These are phyloP conservation scores for Stagonosporopsis cucurbitacearum DNA, from an alignment of 2,329 filamentous ascomycete species.

Conservation along the genomic window DNA sequence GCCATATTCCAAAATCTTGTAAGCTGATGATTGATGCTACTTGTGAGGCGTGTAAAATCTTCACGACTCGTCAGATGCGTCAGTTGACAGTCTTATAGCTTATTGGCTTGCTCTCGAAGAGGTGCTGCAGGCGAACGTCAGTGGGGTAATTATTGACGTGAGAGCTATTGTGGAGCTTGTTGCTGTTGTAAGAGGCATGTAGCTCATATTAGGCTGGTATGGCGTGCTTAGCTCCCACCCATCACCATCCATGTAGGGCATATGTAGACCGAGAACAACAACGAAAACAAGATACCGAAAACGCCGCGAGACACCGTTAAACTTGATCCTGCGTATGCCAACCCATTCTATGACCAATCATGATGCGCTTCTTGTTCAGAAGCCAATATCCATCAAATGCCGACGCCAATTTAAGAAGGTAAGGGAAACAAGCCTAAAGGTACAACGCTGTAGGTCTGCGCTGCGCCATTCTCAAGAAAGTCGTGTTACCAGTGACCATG, in stretches of 20 bases:
- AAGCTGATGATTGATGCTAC: too few relatives aligned
- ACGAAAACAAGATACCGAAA: background rate
- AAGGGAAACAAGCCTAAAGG: background rate
- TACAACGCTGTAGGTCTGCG: constrained; percentile 18
- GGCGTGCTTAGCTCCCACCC: constrained; percentile 15
- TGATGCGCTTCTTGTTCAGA: background rate
- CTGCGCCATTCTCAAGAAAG: constrained; percentile 21
- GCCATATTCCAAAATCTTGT: constrained; percentile 20
- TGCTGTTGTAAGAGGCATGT: constrained; percentile 4
- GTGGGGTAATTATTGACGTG: constrained; percentile 22
- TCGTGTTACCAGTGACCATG: constrained; percentile 20
- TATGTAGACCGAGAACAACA: background rate
- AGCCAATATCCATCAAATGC: background rate
- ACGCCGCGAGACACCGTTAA: background rate
- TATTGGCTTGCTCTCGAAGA: background rate
- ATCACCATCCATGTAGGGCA: background rate
- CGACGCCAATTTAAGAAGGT: background rate
- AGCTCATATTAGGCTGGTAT: constrained; percentile 14
- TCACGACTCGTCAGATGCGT: background rate
- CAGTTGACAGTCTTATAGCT: background rate
- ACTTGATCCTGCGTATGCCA: background rate
- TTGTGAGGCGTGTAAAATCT: background rate
- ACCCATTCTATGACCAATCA: background rate
- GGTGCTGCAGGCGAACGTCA: constrained; percentile 15
- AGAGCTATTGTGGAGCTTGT: constrained; percentile 13